Percentiles rank a stretch among this genome's conserved stretches.
phyloP scores from a whole-genome alignment of 805 yeast genomes.

The Lachancea cidri region DNA sequence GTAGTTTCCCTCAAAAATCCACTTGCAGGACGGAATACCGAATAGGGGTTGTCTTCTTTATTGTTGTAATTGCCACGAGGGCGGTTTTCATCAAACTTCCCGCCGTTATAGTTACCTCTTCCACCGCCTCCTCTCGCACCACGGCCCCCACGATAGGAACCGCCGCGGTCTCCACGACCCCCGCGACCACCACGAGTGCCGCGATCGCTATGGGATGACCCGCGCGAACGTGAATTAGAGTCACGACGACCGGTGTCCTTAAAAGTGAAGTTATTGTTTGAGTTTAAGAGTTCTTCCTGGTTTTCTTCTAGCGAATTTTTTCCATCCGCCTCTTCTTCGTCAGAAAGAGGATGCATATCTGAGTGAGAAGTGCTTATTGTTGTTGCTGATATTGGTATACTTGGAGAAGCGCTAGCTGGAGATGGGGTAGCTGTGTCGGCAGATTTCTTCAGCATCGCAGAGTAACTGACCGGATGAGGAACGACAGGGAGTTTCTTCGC shows the following conservation, averaged over 20 bases:
- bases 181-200: slow-evolving; percentile 10
- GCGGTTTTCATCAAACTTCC: slow-evolving; percentile 10
- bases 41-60: slow-evolving; percentile 17
- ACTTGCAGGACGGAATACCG: slow-evolving; percentile 32
- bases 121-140: slow-evolving; percentile 18
- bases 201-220: slow-evolving; percentile 8
- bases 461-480: slow-evolving; percentile 22
- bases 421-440: slow-evolving; percentile 16
- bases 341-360: not conserved
- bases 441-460: slow-evolving; percentile 24
- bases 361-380: not conserved
- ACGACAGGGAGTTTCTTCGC: slow-evolving; percentile 2
- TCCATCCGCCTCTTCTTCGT: slow-evolving; percentile 3
- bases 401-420: not conserved
- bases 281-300: slow-evolving; percentile 3
- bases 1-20: slow-evolving; percentile 23
- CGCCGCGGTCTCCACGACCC: slow-evolving; percentile 7
- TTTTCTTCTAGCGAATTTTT: slow-evolving; percentile 5
- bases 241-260: slow-evolving; percentile 13
- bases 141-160: slow-evolving; percentile 14
- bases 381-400: not conserved
- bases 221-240: slow-evolving; percentile 1
- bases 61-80: slow-evolving; percentile 12
- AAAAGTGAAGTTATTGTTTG: slow-evolving; percentile 12
- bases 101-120: slow-evolving; percentile 14